phyloP scores from a whole-genome alignment of 176 grass and related monocot species.

The Juncus inflexus region DNA sequence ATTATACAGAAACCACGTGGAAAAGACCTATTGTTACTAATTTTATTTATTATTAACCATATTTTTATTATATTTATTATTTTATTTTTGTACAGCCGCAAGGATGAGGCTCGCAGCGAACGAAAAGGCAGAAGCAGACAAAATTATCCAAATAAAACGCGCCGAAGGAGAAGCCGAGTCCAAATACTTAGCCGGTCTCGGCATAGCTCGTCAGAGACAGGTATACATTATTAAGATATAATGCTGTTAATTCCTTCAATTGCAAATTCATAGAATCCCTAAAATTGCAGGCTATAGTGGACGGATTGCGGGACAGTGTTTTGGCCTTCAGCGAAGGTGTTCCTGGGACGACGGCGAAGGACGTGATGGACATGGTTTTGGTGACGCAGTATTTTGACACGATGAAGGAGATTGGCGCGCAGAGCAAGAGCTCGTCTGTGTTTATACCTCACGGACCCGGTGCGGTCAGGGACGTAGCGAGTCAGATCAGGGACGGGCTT shows the following conservation, averaged over 20 bases:
- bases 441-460: constrained; percentile 81
- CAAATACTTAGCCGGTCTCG: constrained; percentile 70
- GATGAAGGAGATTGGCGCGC: constrained; percentile 79
- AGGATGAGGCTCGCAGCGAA: constrained; percentile 70
- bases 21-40: no score
- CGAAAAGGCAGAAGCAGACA: constrained; percentile 83
- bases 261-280: no score
- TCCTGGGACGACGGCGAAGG: constrained; percentile 71
- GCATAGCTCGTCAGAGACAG: constrained; percentile 68
- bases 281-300: constrained; percentile 44
- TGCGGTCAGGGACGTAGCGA: constrained; percentile 56
- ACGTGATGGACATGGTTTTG: constrained; percentile 94
- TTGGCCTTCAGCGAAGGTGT: constrained; percentile 68
- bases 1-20: no score
- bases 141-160: constrained; percentile 84
- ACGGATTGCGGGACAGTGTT: constrained; percentile 74
- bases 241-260: no score
- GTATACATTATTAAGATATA: no score
- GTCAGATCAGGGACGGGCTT: constrained; percentile 70
- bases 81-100: constrained; percentile 43
- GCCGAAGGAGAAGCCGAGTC: constrained; percentile 76
- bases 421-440: constrained; percentile 53
- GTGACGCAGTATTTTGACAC: constrained; percentile 85
- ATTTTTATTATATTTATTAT: no score
- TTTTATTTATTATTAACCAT: no score